Conservation (phyloP, 768 basidiomycete genomes). For the Megacollybia marginata region DNA sequence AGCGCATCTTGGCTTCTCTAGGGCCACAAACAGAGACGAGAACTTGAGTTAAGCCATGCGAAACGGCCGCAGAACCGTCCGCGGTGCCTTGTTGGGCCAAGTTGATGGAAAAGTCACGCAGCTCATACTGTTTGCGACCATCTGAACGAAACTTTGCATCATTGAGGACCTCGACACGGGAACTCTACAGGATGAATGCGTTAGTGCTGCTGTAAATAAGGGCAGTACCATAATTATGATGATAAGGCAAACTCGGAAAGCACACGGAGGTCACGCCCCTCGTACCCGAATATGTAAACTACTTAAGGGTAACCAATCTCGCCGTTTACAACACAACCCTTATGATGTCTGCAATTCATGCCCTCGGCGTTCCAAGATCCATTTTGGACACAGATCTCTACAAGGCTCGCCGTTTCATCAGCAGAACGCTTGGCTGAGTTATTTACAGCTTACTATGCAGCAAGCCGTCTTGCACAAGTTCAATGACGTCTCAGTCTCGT, state of each 20-base stretch:
- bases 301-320: no score
- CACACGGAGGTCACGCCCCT: neutral
- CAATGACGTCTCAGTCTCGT: slow-evolving; percentile 59
- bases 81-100: slow-evolving; percentile 68
- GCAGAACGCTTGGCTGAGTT: neutral
- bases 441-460: slow-evolving; percentile 83
- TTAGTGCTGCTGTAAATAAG: no score
- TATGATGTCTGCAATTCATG: neutral
- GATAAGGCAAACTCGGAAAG: neutral
- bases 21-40: slow-evolving; percentile 88
- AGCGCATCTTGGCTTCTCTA: slow-evolving; percentile 76
- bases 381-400: slow-evolving; percentile 92
- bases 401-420: slow-evolving; percentile 49
- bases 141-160: slow-evolving; percentile 88
- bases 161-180: slow-evolving; percentile 70
- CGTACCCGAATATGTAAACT: no score
- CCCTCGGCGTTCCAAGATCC: slow-evolving; percentile 34
- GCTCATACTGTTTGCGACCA: slow-evolving; percentile 85
- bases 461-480: slow-evolving; percentile 80
- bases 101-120: slow-evolving; percentile 75
- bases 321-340: no score
- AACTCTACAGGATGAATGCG: slow-evolving; percentile 24
- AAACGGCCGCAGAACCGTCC: slow-evolving; percentile 79
- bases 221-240: neutral
- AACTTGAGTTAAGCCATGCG: slow-evolving; percentile 89